Evolutionary conservation across 2,329 filamentous ascomycete genomes (phyloP).

Genomic region (Aspergillus sp.): DNA sequence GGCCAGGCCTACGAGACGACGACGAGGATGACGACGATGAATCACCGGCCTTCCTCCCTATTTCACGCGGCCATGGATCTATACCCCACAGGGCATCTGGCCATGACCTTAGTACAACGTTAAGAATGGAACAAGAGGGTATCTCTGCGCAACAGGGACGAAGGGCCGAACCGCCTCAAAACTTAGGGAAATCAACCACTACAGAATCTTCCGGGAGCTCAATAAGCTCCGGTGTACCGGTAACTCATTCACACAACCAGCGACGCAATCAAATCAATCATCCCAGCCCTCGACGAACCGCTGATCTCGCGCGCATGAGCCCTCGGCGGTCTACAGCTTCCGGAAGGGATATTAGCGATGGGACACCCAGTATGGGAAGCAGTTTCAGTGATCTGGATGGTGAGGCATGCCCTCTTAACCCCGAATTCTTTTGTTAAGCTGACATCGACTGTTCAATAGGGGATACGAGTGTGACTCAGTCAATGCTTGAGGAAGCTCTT

Average conservation of each 20-base stretch:
- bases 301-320: conserved; percentile 49
- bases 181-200: conserved; percentile 19
- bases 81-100: conserved; percentile 21
- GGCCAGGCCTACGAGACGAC: conserved; percentile 32
- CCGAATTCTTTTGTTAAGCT: neutral
- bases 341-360: conserved; percentile 51
- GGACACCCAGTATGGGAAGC: conserved; percentile 63
- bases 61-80: conserved; percentile 26
- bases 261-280: conserved; percentile 15
- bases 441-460: conserved; percentile 6
- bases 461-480: conserved; percentile 65
- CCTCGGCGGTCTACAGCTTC: conserved; percentile 41
- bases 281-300: conserved; percentile 48
- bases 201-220: conserved; percentile 38
- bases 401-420: conserved; percentile 24
- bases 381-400: conserved; percentile 67
- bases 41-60: conserved; percentile 47
- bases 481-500: conserved; percentile 63
- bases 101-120: conserved; percentile 42
- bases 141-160: conserved; percentile 28
- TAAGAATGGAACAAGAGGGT: conserved; percentile 37
- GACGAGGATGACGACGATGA: conserved; percentile 49
- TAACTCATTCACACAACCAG: conserved; percentile 22
- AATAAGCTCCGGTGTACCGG: conserved; percentile 37
- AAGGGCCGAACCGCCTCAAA: conserved; percentile 24